Conservation (phyloP, 495 filamentous ascomycete species). For the Annulohypoxylon bovei region DNA sequence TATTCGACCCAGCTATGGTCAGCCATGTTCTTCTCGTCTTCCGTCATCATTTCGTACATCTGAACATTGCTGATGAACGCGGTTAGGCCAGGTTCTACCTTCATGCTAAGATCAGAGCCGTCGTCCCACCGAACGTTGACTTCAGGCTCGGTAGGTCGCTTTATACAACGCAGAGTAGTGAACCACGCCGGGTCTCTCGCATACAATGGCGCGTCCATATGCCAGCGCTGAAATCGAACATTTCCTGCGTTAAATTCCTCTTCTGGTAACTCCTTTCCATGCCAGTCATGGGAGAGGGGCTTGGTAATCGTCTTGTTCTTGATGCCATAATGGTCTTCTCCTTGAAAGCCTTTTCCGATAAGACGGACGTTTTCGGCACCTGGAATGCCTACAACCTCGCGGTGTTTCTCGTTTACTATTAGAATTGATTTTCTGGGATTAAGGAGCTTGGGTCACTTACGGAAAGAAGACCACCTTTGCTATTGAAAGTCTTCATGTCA, state of each 20-base stretch:
- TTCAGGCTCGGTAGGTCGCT: slow-evolving; percentile 43
- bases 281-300: slow-evolving; percentile 51
- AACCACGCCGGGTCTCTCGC: slow-evolving; percentile 55
- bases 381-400: slow-evolving; percentile 51
- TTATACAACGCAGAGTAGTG: slow-evolving; percentile 54
- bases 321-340: slow-evolving; percentile 54
- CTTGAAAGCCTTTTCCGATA: slow-evolving; percentile 57
- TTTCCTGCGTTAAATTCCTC: slow-evolving; percentile 49
- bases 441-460: slow-evolving; percentile 20
- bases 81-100: slow-evolving; percentile 45
- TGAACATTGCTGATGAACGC: slow-evolving; percentile 49
- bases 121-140: slow-evolving; percentile 56
- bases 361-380: slow-evolving; percentile 55
- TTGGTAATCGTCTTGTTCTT: slow-evolving; percentile 49
- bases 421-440: not conserved
- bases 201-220: slow-evolving; percentile 58
- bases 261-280: slow-evolving; percentile 40
- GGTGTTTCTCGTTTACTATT: slow-evolving; percentile 38
- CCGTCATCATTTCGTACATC: slow-evolving; percentile 50
- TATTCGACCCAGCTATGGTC: slow-evolving; percentile 58
- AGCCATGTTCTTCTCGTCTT: slow-evolving; percentile 50
- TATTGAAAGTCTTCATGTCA: slow-evolving; percentile 49
- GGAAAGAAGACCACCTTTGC: slow-evolving; percentile 40
- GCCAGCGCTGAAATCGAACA: slow-evolving; percentile 56
- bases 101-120: slow-evolving; percentile 48